Evolutionary conservation across 1,284 basidiomycete genomes (phyloP).

Genomic region (Grifola frondosa): DNA sequence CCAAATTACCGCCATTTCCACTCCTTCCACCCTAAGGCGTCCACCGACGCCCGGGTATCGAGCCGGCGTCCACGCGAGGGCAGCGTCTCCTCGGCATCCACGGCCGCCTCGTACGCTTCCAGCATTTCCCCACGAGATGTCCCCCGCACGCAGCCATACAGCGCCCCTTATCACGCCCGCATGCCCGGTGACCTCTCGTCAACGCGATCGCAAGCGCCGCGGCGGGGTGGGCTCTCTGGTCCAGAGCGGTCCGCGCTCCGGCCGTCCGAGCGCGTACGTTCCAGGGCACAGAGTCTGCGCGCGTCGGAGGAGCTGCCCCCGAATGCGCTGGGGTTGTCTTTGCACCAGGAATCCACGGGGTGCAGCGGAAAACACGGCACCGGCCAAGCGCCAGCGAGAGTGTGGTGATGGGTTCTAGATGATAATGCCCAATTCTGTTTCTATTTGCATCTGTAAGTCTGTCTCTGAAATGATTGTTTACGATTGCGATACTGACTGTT

Average conservation of each 20-base stretch:
- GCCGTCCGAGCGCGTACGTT: too few relatives aligned
- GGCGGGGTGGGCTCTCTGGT: too few relatives aligned
- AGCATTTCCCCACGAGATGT: slow-evolving; percentile 9
- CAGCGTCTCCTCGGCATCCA: slow-evolving; percentile 15
- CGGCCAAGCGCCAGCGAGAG: slow-evolving; percentile 16
- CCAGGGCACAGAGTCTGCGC: too few relatives aligned
- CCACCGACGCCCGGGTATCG: neutral
- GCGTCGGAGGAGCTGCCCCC: neutral
- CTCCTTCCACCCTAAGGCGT: slow-evolving; percentile 8
- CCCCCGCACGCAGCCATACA: slow-evolving; percentile 43
- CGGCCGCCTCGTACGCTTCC: slow-evolving; percentile 13
- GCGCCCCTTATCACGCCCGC: slow-evolving; percentile 39
- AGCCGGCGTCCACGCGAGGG: neutral
- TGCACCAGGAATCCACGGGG: slow-evolving; percentile 5
- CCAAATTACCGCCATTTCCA: slow-evolving; percentile 6
- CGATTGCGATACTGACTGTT: too few relatives aligned
- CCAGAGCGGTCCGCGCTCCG: neutral
- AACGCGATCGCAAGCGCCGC: slow-evolving; percentile 7
- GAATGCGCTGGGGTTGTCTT: slow-evolving; percentile 12
- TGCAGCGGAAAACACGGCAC: slow-evolving; percentile 3
- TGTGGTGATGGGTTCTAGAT: neutral
- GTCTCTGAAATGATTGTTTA: too few relatives aligned
- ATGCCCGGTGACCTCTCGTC: slow-evolving; percentile 30
- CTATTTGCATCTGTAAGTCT: too few relatives aligned
- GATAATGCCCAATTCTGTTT: too few relatives aligned